These are phyloP conservation scores for Xylariaceae sp. DNA, from an alignment of 2,329 filamentous ascomycete species.

Conservation along the genomic window DNA sequence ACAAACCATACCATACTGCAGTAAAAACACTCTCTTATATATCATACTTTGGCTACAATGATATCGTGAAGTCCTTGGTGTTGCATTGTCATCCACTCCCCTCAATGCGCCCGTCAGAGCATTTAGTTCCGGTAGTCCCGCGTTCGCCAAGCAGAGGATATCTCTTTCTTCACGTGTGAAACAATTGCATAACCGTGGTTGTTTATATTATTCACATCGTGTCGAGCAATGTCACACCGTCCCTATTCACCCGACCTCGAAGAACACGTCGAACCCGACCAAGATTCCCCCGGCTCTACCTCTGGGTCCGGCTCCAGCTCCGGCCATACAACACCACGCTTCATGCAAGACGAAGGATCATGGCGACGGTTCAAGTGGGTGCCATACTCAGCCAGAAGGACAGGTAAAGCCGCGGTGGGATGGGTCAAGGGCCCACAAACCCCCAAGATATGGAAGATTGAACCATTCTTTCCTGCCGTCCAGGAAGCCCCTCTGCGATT, in stretches of 20 bases:
- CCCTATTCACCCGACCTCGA: conserved; percentile 20
- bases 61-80: too few relatives aligned
- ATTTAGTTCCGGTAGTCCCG: too few relatives aligned
- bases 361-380: conserved; percentile 55
- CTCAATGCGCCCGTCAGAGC: too few relatives aligned
- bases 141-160: too few relatives aligned
- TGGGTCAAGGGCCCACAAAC: conserved; percentile 56
- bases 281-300: conserved; percentile 21
- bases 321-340: conserved; percentile 50
- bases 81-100: too few relatives aligned
- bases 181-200: too few relatives aligned
- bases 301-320: too few relatives aligned
- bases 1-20: too few relatives aligned
- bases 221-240: conserved; percentile 3
- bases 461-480: conserved; percentile 58
- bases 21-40: too few relatives aligned
- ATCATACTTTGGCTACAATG: too few relatives aligned
- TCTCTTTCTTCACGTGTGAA: too few relatives aligned
- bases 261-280: conserved; percentile 41
- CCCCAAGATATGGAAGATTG: conserved; percentile 48
- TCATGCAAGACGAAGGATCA: conserved; percentile 51
- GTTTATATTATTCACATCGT: too few relatives aligned
- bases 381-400: conserved; percentile 50
- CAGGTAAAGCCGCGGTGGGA: conserved; percentile 34
- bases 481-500: conserved; percentile 64